Evolutionary conservation across 176 grass and related monocot genomes (phyloP).

Genomic region (Eleusine coracana): DNA sequence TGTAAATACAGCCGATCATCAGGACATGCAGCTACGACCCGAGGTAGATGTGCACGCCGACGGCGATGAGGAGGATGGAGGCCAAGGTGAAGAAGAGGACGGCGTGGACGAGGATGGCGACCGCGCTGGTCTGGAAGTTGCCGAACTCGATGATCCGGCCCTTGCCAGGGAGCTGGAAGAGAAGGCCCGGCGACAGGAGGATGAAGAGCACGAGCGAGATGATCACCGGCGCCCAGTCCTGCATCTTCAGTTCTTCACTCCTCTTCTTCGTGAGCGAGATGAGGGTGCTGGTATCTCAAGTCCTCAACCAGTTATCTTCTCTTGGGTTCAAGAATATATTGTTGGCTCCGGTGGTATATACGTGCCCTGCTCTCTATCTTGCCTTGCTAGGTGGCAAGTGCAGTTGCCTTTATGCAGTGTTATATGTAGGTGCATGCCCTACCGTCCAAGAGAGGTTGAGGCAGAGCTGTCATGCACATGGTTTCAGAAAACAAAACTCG

Average conservation of each 20-base stretch:
- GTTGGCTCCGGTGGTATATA: background rate
- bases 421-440: conserved; percentile 9
- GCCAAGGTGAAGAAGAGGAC: conserved; percentile 57
- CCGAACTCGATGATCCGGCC: conserved; percentile 59
- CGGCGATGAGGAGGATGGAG: conserved; percentile 55
- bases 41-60: conserved; percentile 55
- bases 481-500: background rate
- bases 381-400: background rate
- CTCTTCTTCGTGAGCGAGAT: too few relatives aligned
- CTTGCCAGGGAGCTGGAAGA: conserved; percentile 68
- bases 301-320: background rate
- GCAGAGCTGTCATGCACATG: background rate
- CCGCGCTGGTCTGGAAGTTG: conserved; percentile 68
- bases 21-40: background rate
- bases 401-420: background rate
- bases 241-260: conserved; percentile 33
- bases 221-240: conserved; percentile 77
- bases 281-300: background rate
- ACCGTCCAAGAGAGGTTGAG: background rate
- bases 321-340: background rate
- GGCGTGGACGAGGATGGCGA: conserved; percentile 63
- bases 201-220: conserved; percentile 66
- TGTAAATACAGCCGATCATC: background rate
- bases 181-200: conserved; percentile 64
- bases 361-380: background rate